Percentiles rank a stretch among this genome's conserved stretches.
phyloP scores from a whole-genome alignment of 345 rosid species.

The Cardamine occulta region DNA sequence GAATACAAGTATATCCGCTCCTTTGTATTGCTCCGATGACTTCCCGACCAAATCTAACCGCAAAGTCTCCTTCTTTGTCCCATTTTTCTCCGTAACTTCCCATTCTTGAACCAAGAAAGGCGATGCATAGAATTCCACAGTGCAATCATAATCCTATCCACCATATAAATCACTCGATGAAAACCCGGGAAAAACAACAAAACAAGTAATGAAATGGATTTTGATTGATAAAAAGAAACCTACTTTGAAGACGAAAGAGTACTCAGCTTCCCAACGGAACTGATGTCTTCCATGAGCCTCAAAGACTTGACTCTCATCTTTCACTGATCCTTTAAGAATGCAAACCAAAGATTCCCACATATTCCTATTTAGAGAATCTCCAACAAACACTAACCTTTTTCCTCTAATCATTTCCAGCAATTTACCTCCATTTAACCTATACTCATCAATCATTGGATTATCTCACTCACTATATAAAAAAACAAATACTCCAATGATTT shows the following conservation, averaged over 20 bases:
- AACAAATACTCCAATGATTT: no score
- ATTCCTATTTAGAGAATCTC: conserved; percentile 90
- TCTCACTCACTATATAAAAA: background rate
- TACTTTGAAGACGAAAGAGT: conserved; percentile 87
- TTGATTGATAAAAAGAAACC: conserved; percentile 15
- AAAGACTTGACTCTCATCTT: conserved; percentile 66
- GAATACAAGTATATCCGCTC: conserved; percentile 77
- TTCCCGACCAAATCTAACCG: conserved; percentile 86
- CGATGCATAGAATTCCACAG: conserved; percentile 84
- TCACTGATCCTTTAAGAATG: conserved; percentile 67
- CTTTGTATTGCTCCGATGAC: conserved; percentile 70
- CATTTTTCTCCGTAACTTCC: conserved; percentile 65
- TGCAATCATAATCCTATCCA: conserved; percentile 70
- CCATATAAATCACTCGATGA: conserved; percentile 6
- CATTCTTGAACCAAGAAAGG: conserved; percentile 97
- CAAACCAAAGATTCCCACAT: conserved; percentile 99
- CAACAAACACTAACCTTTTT: conserved; percentile 85
- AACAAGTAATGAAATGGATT: background rate
- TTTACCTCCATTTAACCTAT: conserved; percentile 64
- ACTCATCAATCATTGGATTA: conserved; percentile 5
- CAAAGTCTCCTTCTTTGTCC: conserved; percentile 74
- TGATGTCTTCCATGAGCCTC: conserved; percentile 76
- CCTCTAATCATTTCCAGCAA: conserved; percentile 83
- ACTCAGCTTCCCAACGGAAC: conserved; percentile 83
- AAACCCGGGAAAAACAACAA: background rate